Evolutionary conservation across 2,329 filamentous ascomycete genomes (phyloP), one percentile per base, ranked within the genome.

Genomic region (Thielaviopsis musarum): DNA sequence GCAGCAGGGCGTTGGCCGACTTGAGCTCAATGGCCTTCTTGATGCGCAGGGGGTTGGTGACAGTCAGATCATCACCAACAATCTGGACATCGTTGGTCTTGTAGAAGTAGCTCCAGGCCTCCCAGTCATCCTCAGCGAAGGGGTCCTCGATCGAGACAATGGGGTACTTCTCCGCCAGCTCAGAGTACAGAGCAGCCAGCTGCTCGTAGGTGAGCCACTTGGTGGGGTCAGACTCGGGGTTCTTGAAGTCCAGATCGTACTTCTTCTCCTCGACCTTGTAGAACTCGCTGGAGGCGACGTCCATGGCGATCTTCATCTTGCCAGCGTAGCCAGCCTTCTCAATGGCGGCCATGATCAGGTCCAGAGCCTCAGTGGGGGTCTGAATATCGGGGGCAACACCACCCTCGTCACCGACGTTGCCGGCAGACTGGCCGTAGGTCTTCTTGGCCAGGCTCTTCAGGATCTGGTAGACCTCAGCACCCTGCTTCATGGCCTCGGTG

Each of bases 201-300:
- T 98, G 80, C 81, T 97, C 89, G 77, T 97, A 97, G 67, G 88
- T 95, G 80, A 98, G 80, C 93, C 93, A 97, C 84, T 98, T 97
- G 80, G 76, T 81, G 71, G 84, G 81, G 79, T 98, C 93, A 73
- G 87, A 93, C 65, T 97, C 86, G 70, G 93, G 91, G 84, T 98
- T 98, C 88, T 98, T 97, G 88, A 97, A 98, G 85, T 97, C 93
- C 65, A 98, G 82, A 72, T 98, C 93, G 83, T 98, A 98, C 82
- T 97, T 97, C 87, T 97, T 96, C 73, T 78, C 91, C 57, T 93
- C 88, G 69, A 79, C 75, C 80, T 97, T 97, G 87, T 98, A 98
- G 83, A 98, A 98, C 76, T 98, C 93, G 80, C 88, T 95, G 65
- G 93, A 96, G 66, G 93, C 93, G 72, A 97, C 91, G 70, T 98